These are phyloP conservation scores for Hura crepitans DNA, from an alignment of 441 rosid species.

Conservation along the genomic window DNA sequence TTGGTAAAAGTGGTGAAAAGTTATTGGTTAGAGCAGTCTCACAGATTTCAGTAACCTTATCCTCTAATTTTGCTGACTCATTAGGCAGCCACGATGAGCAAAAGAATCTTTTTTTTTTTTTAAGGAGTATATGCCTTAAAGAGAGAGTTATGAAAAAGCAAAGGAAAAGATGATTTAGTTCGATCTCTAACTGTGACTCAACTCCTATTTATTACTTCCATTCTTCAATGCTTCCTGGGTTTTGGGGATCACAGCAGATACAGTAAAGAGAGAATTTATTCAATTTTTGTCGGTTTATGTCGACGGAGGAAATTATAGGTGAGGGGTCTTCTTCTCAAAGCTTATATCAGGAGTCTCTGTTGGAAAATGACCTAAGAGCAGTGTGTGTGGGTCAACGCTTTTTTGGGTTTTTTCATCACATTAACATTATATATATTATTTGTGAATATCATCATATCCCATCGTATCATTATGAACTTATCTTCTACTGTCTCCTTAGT, in stretches of 20 bases:
- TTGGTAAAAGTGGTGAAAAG: constrained; percentile 33
- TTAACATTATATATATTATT: no score
- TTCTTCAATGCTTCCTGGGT: constrained; percentile 33
- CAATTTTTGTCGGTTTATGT: background rate
- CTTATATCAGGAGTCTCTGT: constrained; percentile 18
- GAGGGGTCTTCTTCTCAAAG: constrained; percentile 20
- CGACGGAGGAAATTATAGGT: constrained; percentile 7
- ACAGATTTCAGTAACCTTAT: constrained; percentile 50
- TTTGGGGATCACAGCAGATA: constrained; percentile 25
- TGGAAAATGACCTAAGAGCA: constrained; percentile 25
- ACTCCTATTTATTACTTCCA: constrained; percentile 5
- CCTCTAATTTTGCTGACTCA: constrained; percentile 29
- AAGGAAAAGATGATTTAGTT: background rate
- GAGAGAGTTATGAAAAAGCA: background rate
- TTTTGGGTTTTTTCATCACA: no score
- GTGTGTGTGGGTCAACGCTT: constrained; percentile 24
- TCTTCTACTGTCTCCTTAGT: no score
- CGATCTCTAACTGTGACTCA: constrained; percentile 24
- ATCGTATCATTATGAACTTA: no score
- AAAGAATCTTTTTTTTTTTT: background rate
- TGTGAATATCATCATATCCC: no score
- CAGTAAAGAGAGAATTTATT: background rate
- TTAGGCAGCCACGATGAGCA: constrained; percentile 13
- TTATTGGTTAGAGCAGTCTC: constrained; percentile 36
- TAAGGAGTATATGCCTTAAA: background rate